A percentile compares a stretch with the other conserved stretches of the same genome.
phyloP scores from a whole-genome alignment of 306 rosid species.

The Alnus glutinosa region DNA sequence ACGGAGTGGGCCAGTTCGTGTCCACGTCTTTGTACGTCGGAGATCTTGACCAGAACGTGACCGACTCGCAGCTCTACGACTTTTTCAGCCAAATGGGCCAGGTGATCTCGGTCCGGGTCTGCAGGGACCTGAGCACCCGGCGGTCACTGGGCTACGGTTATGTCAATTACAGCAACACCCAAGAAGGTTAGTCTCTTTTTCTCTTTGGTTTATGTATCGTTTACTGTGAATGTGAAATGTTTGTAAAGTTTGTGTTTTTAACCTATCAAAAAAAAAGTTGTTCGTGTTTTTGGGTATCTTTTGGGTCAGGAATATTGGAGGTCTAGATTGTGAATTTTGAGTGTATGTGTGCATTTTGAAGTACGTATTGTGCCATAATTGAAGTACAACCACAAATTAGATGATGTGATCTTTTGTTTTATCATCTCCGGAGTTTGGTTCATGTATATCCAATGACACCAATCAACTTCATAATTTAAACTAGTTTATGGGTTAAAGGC shows the following conservation, averaged over 20 bases:
- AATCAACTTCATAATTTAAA: not conserved
- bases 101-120: constrained; percentile 66
- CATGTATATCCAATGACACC: not conserved
- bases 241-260: too few species aligned
- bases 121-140: constrained; percentile 63
- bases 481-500: not conserved
- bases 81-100: constrained; percentile 61
- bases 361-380: too few species aligned
- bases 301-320: not conserved
- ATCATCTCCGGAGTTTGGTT: not conserved
- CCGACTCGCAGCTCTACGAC: constrained; percentile 68
- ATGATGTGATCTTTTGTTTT: not conserved
- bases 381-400: too few species aligned
- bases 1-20: constrained; percentile 41
- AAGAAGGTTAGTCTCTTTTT: constrained; percentile 49
- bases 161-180: constrained; percentile 61
- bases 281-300: not conserved
- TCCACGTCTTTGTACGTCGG: constrained; percentile 71
- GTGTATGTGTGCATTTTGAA: too few species aligned
- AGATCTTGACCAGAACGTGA: constrained; percentile 63
- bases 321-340: too few species aligned
- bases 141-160: constrained; percentile 80
- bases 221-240: too few species aligned
- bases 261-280: too few species aligned
- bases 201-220: not conserved